These are phyloP conservation scores for Hyphopichia pseudoburtonii DNA, from an alignment of 1,139 yeast genomes.

Conservation along the genomic window DNA sequence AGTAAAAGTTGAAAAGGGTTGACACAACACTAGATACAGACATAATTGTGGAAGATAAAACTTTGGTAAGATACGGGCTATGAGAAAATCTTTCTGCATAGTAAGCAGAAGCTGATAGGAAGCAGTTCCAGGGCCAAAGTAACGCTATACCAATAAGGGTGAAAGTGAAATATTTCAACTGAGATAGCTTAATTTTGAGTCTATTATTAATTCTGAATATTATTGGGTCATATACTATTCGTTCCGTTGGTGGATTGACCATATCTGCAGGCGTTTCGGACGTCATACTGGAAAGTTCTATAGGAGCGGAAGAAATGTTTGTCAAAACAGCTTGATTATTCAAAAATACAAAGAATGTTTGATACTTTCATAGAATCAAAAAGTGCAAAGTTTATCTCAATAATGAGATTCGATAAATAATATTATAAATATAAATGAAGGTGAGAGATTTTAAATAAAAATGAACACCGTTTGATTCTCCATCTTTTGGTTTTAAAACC, in stretches of 20 bases:
- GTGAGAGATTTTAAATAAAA: no score
- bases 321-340: constrained; percentile 1
- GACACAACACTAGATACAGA: constrained; percentile 76
- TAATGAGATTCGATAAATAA: no score
- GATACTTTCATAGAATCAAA: no score
- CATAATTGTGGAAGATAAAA: constrained; percentile 87
- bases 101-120: constrained; percentile 82
- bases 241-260: not conserved
- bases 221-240: constrained; percentile 23
- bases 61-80: constrained; percentile 52
- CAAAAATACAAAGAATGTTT: no score
- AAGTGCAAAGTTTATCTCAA: no score
- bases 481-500: no score
- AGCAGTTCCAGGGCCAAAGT: constrained; percentile 97
- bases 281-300: constrained; percentile 4
- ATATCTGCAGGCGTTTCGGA: not conserved
- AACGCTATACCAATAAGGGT: constrained; percentile 71
- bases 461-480: no score
- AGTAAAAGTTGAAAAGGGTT: constrained; percentile 55
- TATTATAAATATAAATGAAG: no score
- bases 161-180: constrained; percentile 61
- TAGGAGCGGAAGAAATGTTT: not conserved
- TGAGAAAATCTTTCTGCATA: constrained; percentile 64
- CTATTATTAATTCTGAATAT: constrained; percentile 20
- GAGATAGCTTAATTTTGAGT: constrained; percentile 26